Conservation (phyloP, 2,329 filamentous ascomycete genomes). For the Hypoxylon rubiginosum region DNA sequence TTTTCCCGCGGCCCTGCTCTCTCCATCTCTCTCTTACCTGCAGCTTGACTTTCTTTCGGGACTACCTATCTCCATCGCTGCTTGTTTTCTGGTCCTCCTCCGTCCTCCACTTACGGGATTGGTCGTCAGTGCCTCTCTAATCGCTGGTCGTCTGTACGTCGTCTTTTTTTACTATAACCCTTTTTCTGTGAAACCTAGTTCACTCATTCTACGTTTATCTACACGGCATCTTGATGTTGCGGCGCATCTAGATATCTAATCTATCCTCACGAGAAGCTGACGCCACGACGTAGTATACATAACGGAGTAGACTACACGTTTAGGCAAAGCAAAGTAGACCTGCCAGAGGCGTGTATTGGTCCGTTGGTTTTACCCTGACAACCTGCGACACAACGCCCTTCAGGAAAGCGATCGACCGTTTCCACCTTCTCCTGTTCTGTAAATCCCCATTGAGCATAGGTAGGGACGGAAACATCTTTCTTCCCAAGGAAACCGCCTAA, state of each 20-base stretch:
- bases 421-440: conserved; percentile 48
- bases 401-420: conserved; percentile 51
- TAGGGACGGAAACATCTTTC: conserved; percentile 47
- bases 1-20: conserved; percentile 27
- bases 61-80: conserved; percentile 27
- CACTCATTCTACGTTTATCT: conserved; percentile 14
- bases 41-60: conserved; percentile 39
- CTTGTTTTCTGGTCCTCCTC: conserved; percentile 30
- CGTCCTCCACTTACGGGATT: conserved; percentile 17
- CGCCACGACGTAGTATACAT: conserved; percentile 30
- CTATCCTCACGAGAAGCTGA: conserved; percentile 23
- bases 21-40: conserved; percentile 6
- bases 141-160: conserved; percentile 29
- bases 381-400: conserved; percentile 58
- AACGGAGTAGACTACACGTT: conserved; percentile 33
- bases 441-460: conserved; percentile 21
- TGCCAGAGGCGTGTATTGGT: conserved; percentile 40
- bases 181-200: conserved; percentile 20
- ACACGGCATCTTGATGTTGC: conserved; percentile 30
- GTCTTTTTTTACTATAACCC: conserved; percentile 9
- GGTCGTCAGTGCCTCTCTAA: conserved; percentile 30
- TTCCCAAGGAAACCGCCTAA: conserved; percentile 45
- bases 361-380: conserved; percentile 44
- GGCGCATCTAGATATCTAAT: conserved; percentile 26
- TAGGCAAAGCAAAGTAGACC: conserved; percentile 40